Evolutionary conservation across 2,329 filamentous ascomycete species (phyloP).

Genomic region (Pezicula radicicola): DNA sequence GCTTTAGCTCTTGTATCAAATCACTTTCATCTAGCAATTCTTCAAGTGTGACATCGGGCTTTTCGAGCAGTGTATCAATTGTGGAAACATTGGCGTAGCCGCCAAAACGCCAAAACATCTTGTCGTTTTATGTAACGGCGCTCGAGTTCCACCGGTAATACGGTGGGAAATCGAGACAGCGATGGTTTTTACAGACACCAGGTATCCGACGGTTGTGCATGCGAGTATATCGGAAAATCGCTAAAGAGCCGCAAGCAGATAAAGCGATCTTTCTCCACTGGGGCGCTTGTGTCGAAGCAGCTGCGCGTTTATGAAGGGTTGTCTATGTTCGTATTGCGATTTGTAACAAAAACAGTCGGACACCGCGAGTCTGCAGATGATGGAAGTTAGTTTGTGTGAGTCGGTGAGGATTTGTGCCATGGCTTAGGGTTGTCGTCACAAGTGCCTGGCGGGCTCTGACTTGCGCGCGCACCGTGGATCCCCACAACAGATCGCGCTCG

Average conservation of each 20-base stretch:
- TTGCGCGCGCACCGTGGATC: neutral
- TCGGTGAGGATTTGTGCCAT: neutral
- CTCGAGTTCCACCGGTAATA: slow-evolving; percentile 24
- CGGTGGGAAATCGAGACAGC: slow-evolving; percentile 19
- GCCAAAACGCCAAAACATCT: slow-evolving; percentile 99
- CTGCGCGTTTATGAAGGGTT: slow-evolving; percentile 6
- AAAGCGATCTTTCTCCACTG: slow-evolving; percentile 16
- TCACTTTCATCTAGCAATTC: slow-evolving; percentile 95
- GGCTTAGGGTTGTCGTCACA: neutral
- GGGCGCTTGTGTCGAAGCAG: slow-evolving; percentile 12
- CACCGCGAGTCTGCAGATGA: slow-evolving; percentile 8
- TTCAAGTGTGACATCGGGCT: slow-evolving; percentile 89
- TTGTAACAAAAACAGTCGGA: slow-evolving; percentile 16
- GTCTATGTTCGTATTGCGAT: slow-evolving; percentile 18
- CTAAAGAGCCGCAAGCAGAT: slow-evolving; percentile 11
- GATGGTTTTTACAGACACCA: slow-evolving; percentile 15
- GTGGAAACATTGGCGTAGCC: slow-evolving; percentile 96
- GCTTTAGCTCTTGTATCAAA: slow-evolving; percentile 94
- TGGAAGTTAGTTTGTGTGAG: slow-evolving; percentile 11
- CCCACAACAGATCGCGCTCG: slow-evolving; percentile 1
- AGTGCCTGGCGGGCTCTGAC: slow-evolving; percentile 12
- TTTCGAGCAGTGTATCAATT: slow-evolving; percentile 95
- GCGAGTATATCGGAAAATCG: slow-evolving; percentile 21
- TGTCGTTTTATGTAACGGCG: slow-evolving; percentile 39
- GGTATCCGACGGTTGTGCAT: slow-evolving; percentile 24